phyloP scores from a whole-genome alignment of 345 rosid genomes.

The Eucalyptus cloeziana region DNA sequence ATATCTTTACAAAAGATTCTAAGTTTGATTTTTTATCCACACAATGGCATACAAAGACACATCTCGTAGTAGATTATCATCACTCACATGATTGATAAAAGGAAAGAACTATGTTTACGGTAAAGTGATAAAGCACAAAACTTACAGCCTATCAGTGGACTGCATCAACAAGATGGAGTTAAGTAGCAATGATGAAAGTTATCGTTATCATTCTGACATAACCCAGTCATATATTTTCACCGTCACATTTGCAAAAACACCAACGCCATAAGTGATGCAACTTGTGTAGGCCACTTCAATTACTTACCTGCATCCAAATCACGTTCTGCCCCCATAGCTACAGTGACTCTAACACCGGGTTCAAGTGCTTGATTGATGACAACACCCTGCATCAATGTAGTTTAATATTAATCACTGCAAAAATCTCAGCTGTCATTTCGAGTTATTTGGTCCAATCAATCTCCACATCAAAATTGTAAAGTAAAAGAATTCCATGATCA shows the following conservation, averaged over 20 bases:
- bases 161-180: not conserved
- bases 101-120: not conserved
- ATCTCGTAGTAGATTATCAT: not conserved
- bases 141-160: not conserved
- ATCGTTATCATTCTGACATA: not conserved
- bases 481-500: not conserved
- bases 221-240: not conserved
- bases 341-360: constrained; percentile 80
- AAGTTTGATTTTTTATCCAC: not conserved
- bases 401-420: not conserved
- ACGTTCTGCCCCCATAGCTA: constrained; percentile 69
- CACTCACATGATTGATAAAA: not conserved
- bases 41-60: not conserved
- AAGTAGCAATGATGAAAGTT: not conserved
- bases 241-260: not conserved
- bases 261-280: not conserved
- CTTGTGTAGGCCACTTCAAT: not conserved
- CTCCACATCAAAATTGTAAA: not conserved
- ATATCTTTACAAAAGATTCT: not conserved
- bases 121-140: not conserved
- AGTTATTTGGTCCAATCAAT: not conserved
- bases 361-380: constrained; percentile 51
- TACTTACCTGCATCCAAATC: constrained; percentile 46
- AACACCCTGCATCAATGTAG: constrained; percentile 46
- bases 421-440: not conserved